These are phyloP conservation scores for Alloascoidea africana DNA, from an alignment of 805 yeast genomes.

Conservation along the genomic window DNA sequence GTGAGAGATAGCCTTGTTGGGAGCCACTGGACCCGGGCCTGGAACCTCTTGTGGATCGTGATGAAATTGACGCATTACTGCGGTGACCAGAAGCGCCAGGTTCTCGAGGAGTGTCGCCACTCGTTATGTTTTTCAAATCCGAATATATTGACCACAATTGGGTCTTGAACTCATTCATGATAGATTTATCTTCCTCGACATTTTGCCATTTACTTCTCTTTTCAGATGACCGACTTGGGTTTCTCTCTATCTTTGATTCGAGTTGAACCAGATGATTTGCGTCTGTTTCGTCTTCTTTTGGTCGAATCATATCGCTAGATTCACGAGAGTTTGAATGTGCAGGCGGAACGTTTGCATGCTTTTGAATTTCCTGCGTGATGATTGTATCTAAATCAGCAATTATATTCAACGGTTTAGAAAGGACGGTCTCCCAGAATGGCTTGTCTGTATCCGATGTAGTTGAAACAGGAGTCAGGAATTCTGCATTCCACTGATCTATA, in stretches of 20 bases:
- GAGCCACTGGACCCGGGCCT: no score
- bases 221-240: background rate
- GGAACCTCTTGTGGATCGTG: background rate
- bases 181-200: background rate
- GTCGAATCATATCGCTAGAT: background rate
- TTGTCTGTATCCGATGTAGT: background rate
- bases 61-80: background rate
- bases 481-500: background rate
- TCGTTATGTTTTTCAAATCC: conserved; percentile 1
- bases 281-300: background rate
- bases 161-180: background rate
- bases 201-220: background rate
- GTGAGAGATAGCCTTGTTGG: no score
- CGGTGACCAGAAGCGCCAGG: no score
- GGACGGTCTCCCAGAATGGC: background rate
- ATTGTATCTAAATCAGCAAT: background rate
- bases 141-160: background rate
- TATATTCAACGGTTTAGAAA: background rate
- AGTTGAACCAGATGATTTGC: background rate
- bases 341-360: background rate
- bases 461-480: no score
- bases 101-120: background rate
- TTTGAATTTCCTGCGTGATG: background rate
- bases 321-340: background rate
- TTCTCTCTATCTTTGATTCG: background rate